Evolutionary conservation across 352 stramenopile genomes (phyloP).

Genomic region (Globisporangium middletonii): DNA sequence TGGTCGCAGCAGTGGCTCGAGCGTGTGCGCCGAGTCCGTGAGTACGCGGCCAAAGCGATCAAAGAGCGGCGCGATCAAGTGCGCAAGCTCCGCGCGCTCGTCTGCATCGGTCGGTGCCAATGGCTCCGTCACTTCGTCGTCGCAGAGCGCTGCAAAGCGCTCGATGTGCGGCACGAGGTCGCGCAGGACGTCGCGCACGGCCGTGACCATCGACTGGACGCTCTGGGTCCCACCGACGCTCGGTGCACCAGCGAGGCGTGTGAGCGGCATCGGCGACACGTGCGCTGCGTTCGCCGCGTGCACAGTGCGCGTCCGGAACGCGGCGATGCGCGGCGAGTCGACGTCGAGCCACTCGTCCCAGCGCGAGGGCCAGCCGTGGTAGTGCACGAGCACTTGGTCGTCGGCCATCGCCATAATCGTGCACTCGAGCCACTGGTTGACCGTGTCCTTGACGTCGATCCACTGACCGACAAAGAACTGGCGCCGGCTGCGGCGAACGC

Average conservation of each 20-base stretch:
- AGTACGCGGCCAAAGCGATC: constrained; percentile 75
- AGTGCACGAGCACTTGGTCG: constrained; percentile 92
- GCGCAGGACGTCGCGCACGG: constrained; percentile 60
- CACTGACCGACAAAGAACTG: constrained; percentile 92
- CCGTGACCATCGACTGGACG: constrained; percentile 41
- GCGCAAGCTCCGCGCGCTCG: constrained; percentile 57
- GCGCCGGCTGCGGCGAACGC: constrained; percentile 25
- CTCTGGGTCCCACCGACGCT: constrained; percentile 27
- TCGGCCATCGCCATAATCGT: constrained; percentile 89
- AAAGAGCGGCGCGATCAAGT: constrained; percentile 68
- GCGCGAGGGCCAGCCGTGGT: constrained; percentile 95
- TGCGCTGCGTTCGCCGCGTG: constrained; percentile 39
- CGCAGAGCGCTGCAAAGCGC: constrained; percentile 50
- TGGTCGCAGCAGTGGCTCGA: constrained; percentile 56
- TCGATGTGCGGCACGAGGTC: constrained; percentile 72
- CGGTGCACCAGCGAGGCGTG: constrained; percentile 47
- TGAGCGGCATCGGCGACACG: constrained; percentile 53
- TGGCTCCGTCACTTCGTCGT: constrained; percentile 19
- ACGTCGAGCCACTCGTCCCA: constrained; percentile 98
- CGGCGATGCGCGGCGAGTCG: constrained; percentile 91
- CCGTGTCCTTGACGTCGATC: constrained; percentile 96
- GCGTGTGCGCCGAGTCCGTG: constrained; percentile 50
- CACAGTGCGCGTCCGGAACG: constrained; percentile 92
- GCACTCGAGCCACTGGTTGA: constrained; percentile 98
- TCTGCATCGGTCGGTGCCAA: not conserved